Percentiles rank a stretch among this genome's conserved stretches.
These are phyloP conservation scores for Heracleum sosnowskyi DNA, from an alignment of 129 eudicot species.

Conservation along the genomic window DNA sequence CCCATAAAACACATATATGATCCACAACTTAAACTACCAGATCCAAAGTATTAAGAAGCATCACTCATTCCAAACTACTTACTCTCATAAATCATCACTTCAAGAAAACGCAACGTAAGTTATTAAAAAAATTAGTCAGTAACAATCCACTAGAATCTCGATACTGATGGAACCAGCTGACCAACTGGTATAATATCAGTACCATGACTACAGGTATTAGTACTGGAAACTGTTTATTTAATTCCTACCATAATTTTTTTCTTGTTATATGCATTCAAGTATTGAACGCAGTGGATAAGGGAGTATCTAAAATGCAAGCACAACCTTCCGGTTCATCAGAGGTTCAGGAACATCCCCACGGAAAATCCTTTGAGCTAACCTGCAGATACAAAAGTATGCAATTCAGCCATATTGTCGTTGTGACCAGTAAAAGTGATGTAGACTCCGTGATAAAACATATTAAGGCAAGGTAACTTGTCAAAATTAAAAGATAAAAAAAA, in stretches of 20 bases:
- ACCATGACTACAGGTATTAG: not conserved
- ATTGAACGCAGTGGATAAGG: not conserved
- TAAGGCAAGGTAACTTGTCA: not conserved
- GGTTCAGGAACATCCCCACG: slow-evolving; percentile 99
- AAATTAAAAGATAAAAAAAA: not conserved
- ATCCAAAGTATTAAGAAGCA: not conserved
- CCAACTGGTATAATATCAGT: not conserved
- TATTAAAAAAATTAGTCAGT: not conserved
- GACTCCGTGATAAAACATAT: not conserved
- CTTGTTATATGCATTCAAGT: not conserved
- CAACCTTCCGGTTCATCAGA: slow-evolving; percentile 81
- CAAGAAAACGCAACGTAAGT: not conserved
- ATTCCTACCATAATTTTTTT: not conserved
- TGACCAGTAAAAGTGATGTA: not conserved
- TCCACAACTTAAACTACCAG: not conserved
- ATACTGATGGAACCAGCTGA: not conserved
- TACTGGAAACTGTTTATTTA: not conserved
- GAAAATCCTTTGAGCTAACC: slow-evolving; percentile 91
- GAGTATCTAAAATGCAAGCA: not conserved
- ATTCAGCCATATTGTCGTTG: not conserved
- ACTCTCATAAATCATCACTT: not conserved
- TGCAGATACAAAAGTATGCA: slow-evolving; percentile 24
- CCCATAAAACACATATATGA: not conserved
- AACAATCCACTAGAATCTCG: not conserved
- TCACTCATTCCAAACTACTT: not conserved